Evolutionary conservation across 331 rosid species (phyloP), one percentile per base, ranked within the genome.

Genomic region (Rhamnella rubrinervis): DNA sequence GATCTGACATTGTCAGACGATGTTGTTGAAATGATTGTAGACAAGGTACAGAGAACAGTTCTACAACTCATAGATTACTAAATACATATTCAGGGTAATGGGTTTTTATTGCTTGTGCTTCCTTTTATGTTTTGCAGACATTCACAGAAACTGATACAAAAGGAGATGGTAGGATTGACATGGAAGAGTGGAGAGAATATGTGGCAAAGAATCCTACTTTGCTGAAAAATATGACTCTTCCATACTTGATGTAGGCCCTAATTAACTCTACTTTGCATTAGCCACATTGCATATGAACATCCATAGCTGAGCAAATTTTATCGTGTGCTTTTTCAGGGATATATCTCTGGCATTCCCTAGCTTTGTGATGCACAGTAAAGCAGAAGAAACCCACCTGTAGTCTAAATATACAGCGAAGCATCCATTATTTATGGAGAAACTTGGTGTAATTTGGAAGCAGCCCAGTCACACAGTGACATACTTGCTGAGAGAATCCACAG

Each of bases 91-190:
- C n/a, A n/a, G n/a, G n/a, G 57, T 61, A 18, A 21, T 18, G 31
- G n/a, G n/a, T n/a, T 64, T 60, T 60, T 50, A 1, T 23, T 16
- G 38, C 28, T 71, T 8, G 10, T 26, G 26, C 68, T 63, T 63
- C 5, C 21, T 70, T 50, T n/a, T 14, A 31, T 8, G 35, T 65
- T 3, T 2, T 35, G 7, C 63, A 82, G 96, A 77, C 89, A 74
- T 57, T 85, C 35, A 53, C 18, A 74, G 89, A 86, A 31, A 88
- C 91, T 14, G 89, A 86, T 56, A 14, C 73, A 62, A 86, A 85
- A 59, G 82, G 84, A 67, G 96, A 86, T 69, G 92, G 90, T 26
- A 84, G 72, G 78, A 86, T 89, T 38, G 90, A 86, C 71, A 66
- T 60, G 58, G 81, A 85, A 38, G 88, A 89, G 67, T 86, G 92